phyloP scores from a whole-genome alignment of 2,329 filamentous ascomycete species.

The Aspergillus felis region DNA sequence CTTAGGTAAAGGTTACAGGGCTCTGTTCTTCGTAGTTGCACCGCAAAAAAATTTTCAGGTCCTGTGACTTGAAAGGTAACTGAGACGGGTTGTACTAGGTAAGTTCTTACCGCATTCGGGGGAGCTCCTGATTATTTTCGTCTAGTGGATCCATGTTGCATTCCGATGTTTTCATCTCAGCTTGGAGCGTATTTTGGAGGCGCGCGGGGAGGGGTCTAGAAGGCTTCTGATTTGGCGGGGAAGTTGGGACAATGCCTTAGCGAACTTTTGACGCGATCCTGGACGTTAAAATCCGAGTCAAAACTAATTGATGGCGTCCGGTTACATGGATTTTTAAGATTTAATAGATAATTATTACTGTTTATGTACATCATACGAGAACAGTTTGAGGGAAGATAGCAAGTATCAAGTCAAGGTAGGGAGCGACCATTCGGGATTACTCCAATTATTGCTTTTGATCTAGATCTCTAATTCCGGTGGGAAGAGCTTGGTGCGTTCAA shows the following conservation, averaged over 20 bases:
- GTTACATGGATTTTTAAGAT: too few relatives aligned
- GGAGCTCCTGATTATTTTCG: conserved; percentile 13
- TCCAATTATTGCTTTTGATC: neutral
- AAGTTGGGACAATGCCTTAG: neutral
- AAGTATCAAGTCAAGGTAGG: neutral
- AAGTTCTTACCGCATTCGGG: neutral
- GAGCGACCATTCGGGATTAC: neutral
- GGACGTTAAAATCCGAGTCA: neutral
- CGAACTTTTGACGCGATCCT: neutral
- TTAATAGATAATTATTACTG: too few relatives aligned
- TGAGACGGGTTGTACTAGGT: neutral
- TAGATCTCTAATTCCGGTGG: neutral
- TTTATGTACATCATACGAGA: neutral
- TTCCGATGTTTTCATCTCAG: neutral
- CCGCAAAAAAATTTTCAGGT: neutral
- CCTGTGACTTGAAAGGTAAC: conserved; percentile 1
- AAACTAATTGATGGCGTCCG: too few relatives aligned
- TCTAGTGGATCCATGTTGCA: conserved; percentile 5
- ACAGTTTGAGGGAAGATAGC: neutral
- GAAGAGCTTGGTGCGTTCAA: neutral
- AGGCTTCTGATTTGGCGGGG: neutral
- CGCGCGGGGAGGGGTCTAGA: conserved; percentile 1
- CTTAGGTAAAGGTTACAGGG: neutral
- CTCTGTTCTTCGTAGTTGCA: neutral
- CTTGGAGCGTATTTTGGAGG: neutral